phyloP scores from a whole-genome alignment of 1,284 basidiomycete species.

The Marasmius sp. region DNA sequence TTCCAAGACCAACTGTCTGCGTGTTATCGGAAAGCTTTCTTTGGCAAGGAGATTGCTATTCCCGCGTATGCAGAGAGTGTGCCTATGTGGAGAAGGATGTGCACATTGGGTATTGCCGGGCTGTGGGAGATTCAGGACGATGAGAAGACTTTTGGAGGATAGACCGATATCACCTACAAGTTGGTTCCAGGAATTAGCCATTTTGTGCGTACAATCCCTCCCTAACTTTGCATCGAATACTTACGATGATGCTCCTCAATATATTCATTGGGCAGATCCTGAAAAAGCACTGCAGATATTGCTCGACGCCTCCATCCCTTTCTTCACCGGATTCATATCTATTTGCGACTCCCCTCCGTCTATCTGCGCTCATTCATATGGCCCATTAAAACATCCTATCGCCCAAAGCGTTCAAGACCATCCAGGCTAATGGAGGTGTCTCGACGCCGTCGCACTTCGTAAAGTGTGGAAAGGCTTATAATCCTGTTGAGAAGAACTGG shows the following conservation, averaged over 20 bases:
- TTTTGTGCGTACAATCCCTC: conserved; percentile 22
- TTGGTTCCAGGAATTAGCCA: conserved; percentile 27
- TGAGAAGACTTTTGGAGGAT: conserved; percentile 20
- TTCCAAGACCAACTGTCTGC: conserved; percentile 8
- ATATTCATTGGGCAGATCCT: conserved; percentile 22
- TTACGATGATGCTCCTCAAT: background rate
- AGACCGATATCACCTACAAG: conserved; percentile 20
- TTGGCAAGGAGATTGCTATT: conserved; percentile 14
- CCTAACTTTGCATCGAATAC: background rate
- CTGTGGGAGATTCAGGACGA: conserved; percentile 27
- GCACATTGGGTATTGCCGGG: conserved; percentile 16
- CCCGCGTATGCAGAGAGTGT: conserved; percentile 22
- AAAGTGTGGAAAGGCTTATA: conserved; percentile 83
- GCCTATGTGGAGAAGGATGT: conserved; percentile 17
- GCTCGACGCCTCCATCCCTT: conserved; percentile 20
- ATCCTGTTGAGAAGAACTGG: conserved; percentile 79
- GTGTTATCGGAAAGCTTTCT: conserved; percentile 21
- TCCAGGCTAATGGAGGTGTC: conserved; percentile 40
- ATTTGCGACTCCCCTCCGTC: conserved; percentile 63
- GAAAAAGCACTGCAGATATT: conserved; percentile 3
- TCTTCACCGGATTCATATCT: conserved; percentile 31
- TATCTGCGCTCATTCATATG: conserved; percentile 70
- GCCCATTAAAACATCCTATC: conserved; percentile 78
- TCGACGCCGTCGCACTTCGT: conserved; percentile 63
- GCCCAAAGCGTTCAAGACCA: conserved; percentile 59